A percentile compares a stretch with the other conserved stretches of the same genome.
phyloP scores from a whole-genome alignment of 1,284 basidiomycete species.

The Porphyrellus sp. region DNA sequence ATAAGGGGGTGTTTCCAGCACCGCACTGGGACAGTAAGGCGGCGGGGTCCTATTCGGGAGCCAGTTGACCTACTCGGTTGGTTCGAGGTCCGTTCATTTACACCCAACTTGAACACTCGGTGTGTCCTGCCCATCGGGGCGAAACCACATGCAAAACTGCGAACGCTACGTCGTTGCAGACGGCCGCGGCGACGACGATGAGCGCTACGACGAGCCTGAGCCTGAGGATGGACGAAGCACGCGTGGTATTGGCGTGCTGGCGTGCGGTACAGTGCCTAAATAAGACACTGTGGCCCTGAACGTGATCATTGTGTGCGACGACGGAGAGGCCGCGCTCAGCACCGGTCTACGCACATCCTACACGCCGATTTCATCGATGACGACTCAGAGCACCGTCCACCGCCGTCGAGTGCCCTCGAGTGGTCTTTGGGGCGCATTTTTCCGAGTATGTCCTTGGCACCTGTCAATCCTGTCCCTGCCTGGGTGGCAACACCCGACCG shows the following conservation, averaged over 20 bases:
- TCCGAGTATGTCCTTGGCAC: neutral
- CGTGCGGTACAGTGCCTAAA: neutral
- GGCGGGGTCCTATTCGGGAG: constrained; percentile 8
- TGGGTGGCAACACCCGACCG: too few species aligned
- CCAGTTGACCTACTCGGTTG: neutral
- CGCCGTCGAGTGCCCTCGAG: neutral
- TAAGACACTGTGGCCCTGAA: neutral
- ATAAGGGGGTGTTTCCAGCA: constrained; percentile 15
- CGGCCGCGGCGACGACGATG: neutral
- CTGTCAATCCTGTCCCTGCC: too few species aligned
- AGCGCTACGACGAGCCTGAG: neutral
- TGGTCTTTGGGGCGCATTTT: neutral
- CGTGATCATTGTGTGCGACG: neutral
- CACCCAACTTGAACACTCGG: neutral
- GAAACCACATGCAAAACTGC: neutral
- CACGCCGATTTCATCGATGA: constrained; percentile 16
- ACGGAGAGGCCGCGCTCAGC: neutral
- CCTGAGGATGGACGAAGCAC: neutral
- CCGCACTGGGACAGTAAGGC: constrained; percentile 13
- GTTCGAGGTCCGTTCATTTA: neutral
- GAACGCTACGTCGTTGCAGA: neutral
- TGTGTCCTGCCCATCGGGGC: neutral
- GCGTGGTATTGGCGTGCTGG: neutral
- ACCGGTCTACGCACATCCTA: constrained; percentile 4
- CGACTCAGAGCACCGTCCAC: constrained; percentile 1